These are phyloP conservation scores for Aspergillus thermomutatus DNA, from an alignment of 2,329 filamentous ascomycete species.

Conservation along the genomic window DNA sequence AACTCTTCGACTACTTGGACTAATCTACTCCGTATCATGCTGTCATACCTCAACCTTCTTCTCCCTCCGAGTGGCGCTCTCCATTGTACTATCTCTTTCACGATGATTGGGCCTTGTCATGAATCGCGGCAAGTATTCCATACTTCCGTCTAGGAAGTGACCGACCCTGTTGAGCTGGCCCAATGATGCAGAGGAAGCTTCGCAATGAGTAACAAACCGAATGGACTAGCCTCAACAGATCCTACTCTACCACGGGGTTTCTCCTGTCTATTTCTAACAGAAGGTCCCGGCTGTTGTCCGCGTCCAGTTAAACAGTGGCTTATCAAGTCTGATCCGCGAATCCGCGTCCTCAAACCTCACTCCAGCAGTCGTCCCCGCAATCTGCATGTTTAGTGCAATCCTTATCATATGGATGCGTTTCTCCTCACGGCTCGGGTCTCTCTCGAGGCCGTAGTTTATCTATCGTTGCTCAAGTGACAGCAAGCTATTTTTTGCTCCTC, in stretches of 20 bases:
- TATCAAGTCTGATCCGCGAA: slow-evolving; percentile 16
- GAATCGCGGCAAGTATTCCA: neutral
- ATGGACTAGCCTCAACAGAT: neutral
- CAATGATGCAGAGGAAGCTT: neutral
- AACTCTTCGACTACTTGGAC: neutral
- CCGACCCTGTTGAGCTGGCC: neutral
- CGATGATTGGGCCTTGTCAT: neutral
- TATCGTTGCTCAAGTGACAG: slow-evolving; percentile 10
- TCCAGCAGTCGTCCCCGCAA: slow-evolving; percentile 25
- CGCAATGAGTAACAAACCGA: neutral
- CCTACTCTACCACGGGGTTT: neutral
- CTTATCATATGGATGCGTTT: slow-evolving; percentile 20
- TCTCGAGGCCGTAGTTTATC: slow-evolving; percentile 18
- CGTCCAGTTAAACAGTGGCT: neutral
- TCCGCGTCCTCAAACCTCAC: slow-evolving; percentile 18
- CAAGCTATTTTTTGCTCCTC: slow-evolving; percentile 4
- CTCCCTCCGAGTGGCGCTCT: slow-evolving; percentile 4
- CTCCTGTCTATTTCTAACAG: slow-evolving; percentile 8
- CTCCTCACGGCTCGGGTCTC: slow-evolving; percentile 18
- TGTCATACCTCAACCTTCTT: slow-evolving; percentile 3
- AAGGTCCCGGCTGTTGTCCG: slow-evolving; percentile 5
- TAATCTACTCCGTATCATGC: too few relatives aligned
- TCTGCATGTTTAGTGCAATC: slow-evolving; percentile 15
- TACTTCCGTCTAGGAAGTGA: neutral
- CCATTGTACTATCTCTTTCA: slow-evolving; percentile 1